Conservation (phyloP, 208 protist species). For the Phytomonas sp. region DNA sequence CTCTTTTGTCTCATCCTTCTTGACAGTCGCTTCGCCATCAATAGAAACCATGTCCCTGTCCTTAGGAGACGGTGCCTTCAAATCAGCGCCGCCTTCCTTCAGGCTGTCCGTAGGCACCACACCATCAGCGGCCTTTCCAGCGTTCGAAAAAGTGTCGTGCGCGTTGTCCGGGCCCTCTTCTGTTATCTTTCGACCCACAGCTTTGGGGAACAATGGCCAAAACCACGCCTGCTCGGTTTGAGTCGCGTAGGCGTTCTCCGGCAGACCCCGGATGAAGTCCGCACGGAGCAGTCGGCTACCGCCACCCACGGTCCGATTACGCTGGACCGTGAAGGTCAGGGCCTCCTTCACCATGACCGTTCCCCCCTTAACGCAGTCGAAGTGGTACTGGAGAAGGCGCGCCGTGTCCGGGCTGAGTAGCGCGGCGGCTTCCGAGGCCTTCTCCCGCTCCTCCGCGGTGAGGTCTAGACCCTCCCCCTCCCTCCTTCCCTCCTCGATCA, state of each 20-base stretch:
- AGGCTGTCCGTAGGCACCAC: neutral
- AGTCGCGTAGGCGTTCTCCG: conserved; percentile 27
- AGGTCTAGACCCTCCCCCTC: neutral
- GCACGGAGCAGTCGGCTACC: conserved; percentile 52
- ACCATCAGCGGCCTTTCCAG: neutral
- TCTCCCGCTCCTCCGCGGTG: conserved; percentile 20
- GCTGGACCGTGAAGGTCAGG: conserved; percentile 47
- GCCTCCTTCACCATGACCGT: conserved; percentile 25
- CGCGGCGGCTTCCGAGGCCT: conserved; percentile 21
- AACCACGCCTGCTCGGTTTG: conserved; percentile 73
- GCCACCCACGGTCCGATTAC: conserved; percentile 33
- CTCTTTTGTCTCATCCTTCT: neutral
- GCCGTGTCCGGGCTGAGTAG: conserved; percentile 36
- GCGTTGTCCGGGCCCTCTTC: neutral
- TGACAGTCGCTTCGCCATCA: neutral
- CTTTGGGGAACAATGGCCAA: conserved; percentile 29
- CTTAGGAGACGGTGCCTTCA: neutral
- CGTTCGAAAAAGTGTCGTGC: neutral
- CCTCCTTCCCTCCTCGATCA: neutral
- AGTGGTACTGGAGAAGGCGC: conserved; percentile 36
- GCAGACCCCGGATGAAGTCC: conserved; percentile 49
- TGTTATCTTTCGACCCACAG: conserved; percentile 19
- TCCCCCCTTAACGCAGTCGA: conserved; percentile 26
- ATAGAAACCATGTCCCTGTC: neutral
- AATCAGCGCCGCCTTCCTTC: neutral